Base-by-base conservation (phyloP, 805 yeast species). In the Phaffomyces antillensis region DNA sequence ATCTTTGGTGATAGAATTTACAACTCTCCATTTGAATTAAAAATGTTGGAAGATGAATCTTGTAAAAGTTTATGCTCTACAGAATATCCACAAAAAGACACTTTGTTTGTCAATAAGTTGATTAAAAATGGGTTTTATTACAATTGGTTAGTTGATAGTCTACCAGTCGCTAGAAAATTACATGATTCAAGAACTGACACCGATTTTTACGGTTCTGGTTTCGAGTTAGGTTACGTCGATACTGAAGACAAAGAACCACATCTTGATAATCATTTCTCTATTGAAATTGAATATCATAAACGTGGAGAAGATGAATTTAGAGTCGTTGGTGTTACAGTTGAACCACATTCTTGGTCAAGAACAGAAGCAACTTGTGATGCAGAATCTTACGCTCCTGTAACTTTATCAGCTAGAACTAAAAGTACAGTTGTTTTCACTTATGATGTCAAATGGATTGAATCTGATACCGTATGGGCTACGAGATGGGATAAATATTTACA, bases 401-500 rank as follows among this genome's bases (percentile, higher is more conserved):
- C 55, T 4, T 70, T 87, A 53, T 67, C 66, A 41, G 74, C 73
- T 40, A 74, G 72, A 18, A 61, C 9, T 13, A 6, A 60, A 13
- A 79, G 74, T 32, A 74, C 81, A 7, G 95, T 91, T n/a, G 60
- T 72, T 17, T 93, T 79, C 68, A 77, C 96, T n/a, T 93, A 93
- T 65, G 81, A 93, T 3, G 93, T 91, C 17, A 67, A 62, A 32
- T 93, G 91, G 73, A 62, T 67, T 18, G 76, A 75, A 44, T 83
- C 91, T 9, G 72, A 70, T 7, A 86, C 93, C 3, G 78, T 81
- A 5, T 93, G 98, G 98, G 98, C 97, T 31, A 91, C 98, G 3
- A 81, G 99, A 68, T 93, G 99, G 99, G 99, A 93, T 65, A 87
- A 88, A 65, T 93, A 93, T 62, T 72, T 93, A 58, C 95, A 87